Conservation (phyloP, 805 yeast species). For the Cyberlindnera japonica region DNA sequence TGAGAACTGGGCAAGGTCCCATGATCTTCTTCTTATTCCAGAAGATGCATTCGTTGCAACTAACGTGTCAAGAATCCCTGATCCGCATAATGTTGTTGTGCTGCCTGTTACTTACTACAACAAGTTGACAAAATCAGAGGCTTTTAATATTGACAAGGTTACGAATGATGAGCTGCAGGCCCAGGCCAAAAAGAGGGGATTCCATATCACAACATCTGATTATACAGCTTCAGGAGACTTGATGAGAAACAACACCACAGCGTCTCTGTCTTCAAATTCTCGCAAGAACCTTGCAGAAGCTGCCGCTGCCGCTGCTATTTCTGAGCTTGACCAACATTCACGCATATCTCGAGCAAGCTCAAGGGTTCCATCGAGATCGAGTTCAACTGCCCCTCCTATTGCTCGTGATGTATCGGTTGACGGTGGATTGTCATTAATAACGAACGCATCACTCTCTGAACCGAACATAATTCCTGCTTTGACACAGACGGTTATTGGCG, state of each 20-base stretch:
- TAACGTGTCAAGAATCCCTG: slow-evolving; percentile 52
- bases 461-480: slow-evolving; percentile 77
- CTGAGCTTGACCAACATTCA: slow-evolving; percentile 26
- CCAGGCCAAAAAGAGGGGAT: slow-evolving; percentile 50
- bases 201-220: slow-evolving; percentile 24
- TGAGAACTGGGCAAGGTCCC: slow-evolving; percentile 36
- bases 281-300: slow-evolving; percentile 29
- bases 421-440: slow-evolving; percentile 40
- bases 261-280: slow-evolving; percentile 24
- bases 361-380: slow-evolving; percentile 16
- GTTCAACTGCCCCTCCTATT: slow-evolving; percentile 15
- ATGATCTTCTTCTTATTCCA: slow-evolving; percentile 55
- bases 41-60: slow-evolving; percentile 59
- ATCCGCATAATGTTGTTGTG: slow-evolving; percentile 53
- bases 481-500: slow-evolving; percentile 93
- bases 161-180: slow-evolving; percentile 41
- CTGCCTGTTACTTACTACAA: slow-evolving; percentile 63
- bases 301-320: slow-evolving; percentile 29
- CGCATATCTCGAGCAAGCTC: slow-evolving; percentile 19
- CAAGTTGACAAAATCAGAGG: slow-evolving; percentile 46
- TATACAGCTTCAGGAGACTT: slow-evolving; percentile 4
- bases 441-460: slow-evolving; percentile 62
- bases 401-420: slow-evolving; percentile 28
- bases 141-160: slow-evolving; percentile 41
- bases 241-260: slow-evolving; percentile 21